A percentile compares a stretch with the other conserved stretches of the same genome.
These are phyloP conservation scores for Teratosphaeria viscida DNA, from an alignment of 2,329 filamentous ascomycete genomes.

Conservation along the genomic window DNA sequence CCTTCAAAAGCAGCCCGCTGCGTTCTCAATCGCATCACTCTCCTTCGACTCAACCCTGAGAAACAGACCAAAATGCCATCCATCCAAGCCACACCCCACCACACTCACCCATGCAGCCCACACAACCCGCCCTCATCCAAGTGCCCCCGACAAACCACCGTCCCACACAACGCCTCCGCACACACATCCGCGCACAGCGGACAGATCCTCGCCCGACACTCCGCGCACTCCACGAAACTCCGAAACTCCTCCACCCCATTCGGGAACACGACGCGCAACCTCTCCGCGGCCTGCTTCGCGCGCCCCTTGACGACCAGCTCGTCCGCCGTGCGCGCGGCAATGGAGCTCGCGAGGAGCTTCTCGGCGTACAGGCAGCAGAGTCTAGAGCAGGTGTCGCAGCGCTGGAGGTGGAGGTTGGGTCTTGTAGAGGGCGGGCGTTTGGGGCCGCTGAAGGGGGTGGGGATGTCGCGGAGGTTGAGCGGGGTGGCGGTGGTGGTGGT, in stretches of 20 bases:
- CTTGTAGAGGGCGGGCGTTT: neutral
- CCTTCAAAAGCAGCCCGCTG: too few relatives aligned
- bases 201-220: slow-evolving; percentile 11
- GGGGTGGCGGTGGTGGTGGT: neutral
- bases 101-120: neutral
- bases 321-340: neutral
- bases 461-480: neutral
- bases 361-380: slow-evolving; percentile 4
- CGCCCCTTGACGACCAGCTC: slow-evolving; percentile 3
- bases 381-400: neutral
- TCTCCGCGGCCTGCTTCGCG: slow-evolving; percentile 2
- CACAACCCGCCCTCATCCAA: neutral
- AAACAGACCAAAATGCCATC: neutral
- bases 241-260: slow-evolving; percentile 11
- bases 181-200: slow-evolving; percentile 8
- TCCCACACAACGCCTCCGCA: slow-evolving; percentile 1
- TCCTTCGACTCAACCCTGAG: too few relatives aligned
- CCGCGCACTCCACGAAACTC: slow-evolving; percentile 11
- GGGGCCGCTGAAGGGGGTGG: neutral
- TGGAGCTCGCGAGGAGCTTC: slow-evolving; percentile 1
- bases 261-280: slow-evolving; percentile 4
- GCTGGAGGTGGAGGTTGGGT: neutral
- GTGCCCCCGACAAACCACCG: slow-evolving; percentile 4
- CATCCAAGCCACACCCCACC: neutral
- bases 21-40: neutral